Conservation (phyloP, 148 eudicot species). For the Rhododendron kiyosumense region DNA sequence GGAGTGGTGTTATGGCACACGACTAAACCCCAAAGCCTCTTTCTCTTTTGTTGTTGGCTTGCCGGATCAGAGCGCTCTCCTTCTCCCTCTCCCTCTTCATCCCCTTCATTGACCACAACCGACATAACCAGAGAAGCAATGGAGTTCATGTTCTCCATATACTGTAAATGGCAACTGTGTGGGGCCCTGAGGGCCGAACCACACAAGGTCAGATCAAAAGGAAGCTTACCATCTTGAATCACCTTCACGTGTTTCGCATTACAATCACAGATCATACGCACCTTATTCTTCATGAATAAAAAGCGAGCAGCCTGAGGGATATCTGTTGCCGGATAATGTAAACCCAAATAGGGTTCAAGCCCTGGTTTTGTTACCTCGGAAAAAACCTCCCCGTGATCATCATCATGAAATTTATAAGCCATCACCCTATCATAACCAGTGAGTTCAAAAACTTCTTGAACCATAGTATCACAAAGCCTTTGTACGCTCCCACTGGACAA, state of each 20-base stretch:
- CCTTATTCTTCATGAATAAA: conserved; percentile 87
- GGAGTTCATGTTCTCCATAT: conserved; percentile 93
- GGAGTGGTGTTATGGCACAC: conserved; percentile 86
- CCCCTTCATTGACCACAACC: conserved; percentile 79
- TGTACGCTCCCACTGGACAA: conserved; percentile 75
- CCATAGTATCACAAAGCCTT: conserved; percentile 82
- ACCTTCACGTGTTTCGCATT: conserved; percentile 67
- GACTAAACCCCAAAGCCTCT: conserved; percentile 90
- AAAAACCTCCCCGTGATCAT: conserved; percentile 93
- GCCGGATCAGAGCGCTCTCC: conserved; percentile 29
- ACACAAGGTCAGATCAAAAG: conserved; percentile 68
- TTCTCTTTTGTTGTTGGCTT: conserved; percentile 44
- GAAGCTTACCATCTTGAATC: conserved; percentile 65
- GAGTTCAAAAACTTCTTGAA: conserved; percentile 85
- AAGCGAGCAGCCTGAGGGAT: conserved; percentile 95
- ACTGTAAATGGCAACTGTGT: conserved; percentile 81
- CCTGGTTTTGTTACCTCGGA: conserved; percentile 75
- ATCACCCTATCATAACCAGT: conserved; percentile 94
- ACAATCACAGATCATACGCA: conserved; percentile 87
- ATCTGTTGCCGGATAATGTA: conserved; percentile 95
- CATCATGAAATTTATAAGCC: conserved; percentile 92
- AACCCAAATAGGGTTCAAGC: conserved; percentile 80
- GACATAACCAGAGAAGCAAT: conserved; percentile 94
- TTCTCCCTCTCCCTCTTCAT: conserved; percentile 29
- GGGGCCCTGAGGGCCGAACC: conserved; percentile 94